These are phyloP conservation scores for Forsythia suspensa DNA, from an alignment of 257 asterid genomes.

Conservation along the genomic window DNA sequence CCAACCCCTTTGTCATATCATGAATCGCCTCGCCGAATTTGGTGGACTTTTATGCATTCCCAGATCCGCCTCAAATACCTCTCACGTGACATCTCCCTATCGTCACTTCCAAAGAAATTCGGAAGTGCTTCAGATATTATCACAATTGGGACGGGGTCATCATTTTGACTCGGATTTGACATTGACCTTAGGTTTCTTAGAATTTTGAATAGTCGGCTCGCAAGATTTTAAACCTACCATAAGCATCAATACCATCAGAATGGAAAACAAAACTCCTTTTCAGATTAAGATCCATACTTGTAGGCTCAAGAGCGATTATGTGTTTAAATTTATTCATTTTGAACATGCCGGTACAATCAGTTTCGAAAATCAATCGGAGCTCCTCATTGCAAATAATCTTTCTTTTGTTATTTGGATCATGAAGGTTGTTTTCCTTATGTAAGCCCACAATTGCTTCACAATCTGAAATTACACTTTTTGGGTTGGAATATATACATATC, in stretches of 20 bases:
- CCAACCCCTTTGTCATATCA: too few relatives aligned
- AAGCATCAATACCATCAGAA: constrained; percentile 19
- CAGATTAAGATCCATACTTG: constrained; percentile 39
- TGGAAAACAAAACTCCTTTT: neutral
- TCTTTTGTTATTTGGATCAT: constrained; percentile 41
- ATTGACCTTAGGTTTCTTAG: constrained; percentile 56
- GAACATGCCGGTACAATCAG: constrained; percentile 42
- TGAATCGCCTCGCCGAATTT: too few relatives aligned
- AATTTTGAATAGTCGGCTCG: constrained; percentile 47
- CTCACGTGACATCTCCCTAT: constrained; percentile 73
- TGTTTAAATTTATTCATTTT: constrained; percentile 45
- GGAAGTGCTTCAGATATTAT: constrained; percentile 74
- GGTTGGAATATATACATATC: constrained; percentile 8
- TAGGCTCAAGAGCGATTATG: constrained; percentile 38
- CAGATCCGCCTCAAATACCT: constrained; percentile 73
- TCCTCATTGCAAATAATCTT: constrained; percentile 40
- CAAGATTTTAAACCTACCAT: constrained; percentile 4
- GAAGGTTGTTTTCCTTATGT: constrained; percentile 42
- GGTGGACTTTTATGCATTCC: constrained; percentile 73
- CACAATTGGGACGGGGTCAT: constrained; percentile 58
- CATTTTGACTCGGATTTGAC: constrained; percentile 60
- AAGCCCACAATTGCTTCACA: constrained; percentile 62
- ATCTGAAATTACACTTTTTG: constrained; percentile 43
- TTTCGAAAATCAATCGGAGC: constrained; percentile 37
- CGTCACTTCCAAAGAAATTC: constrained; percentile 57